Evolutionary conservation across 2,329 filamentous ascomycete genomes (phyloP), one percentile per base, ranked within the genome.

Genomic region (Coniochaeta sp.): DNA sequence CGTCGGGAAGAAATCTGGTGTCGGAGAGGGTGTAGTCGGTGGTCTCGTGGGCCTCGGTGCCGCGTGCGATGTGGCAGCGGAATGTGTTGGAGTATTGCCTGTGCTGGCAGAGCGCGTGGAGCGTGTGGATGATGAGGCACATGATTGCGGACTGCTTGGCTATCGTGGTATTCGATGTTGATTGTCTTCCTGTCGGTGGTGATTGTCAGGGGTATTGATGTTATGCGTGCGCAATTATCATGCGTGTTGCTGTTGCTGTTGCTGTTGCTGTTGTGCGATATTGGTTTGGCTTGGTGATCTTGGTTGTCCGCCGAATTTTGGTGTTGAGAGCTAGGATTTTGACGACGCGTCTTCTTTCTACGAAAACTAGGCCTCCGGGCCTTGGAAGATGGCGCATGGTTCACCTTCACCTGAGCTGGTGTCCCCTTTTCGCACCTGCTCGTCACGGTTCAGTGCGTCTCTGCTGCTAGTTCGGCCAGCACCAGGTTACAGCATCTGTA

Each of bases 81-180:
- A 63, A 70, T 7, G 70, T 74, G 67, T 73, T 74, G 55, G 75
- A 72, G 63, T 71, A 74, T 55, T 66, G 58, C 55, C 60, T 66
- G 62, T 74, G 72, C 26, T 58, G 57, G 67, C 73, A 75, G 3
- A 60, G 60, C 8, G 65, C 62, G 50, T 62, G 60, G 38, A 66
- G 61, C 22, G 65, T 71, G 59, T 67, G 70, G 55, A 72, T 62
- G 56, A 72, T 65, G 62, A 65, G 65, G 59, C 73, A 75, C 73
- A 75, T 75, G 38, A 14, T 59, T 42, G 42, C 47, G 47, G 47
- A 16, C 30, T 30, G 22, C 26, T 52, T 9, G 1, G 30, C 30
- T 7, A 8, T 19, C 22, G 42, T 10, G 5, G 3, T 24, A 47
- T 8, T 47, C 16, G 42, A 12, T 22, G 10, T 26, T 22, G 12